Evolutionary conservation across 2,329 filamentous ascomycete species (phyloP), one percentile per base, ranked within the genome.

Genomic region (Aspergillus hortae): DNA sequence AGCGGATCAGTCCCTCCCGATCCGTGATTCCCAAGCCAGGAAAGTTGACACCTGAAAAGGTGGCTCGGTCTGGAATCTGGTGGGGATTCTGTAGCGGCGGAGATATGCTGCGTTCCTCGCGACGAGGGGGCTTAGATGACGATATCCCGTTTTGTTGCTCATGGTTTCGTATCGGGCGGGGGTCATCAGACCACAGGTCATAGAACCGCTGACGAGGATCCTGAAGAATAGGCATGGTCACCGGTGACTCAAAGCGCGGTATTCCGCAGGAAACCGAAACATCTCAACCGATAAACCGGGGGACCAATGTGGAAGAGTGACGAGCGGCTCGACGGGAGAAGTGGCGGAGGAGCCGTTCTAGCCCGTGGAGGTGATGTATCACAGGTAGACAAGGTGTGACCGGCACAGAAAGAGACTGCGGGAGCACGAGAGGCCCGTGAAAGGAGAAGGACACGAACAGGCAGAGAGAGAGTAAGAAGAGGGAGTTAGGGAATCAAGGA

Each of bases 1-100:
- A 82, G 70, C 91, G 83, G 52, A 97, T 96, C 61, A 96, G 76
- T 69, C 92, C 87, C 52, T 84, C 84, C 57, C 92, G 82, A 67
- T 90, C 85, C 53, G 67, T 68, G 14, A 65, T 62, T 55, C 63
- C 62, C 32, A 65, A 44, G 19, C 47, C 63, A 14, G 64, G 49
- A n/a, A 56, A 46, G 45, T 49, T 53, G 21, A 48, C 43, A 33
- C 59, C 51, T 9, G 57, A 51, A 35, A 60, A 53, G 12, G 41
- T 52, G 11, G 46, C 43, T 2, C 56, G 52, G n/a, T 55, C 52
- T 43, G 58, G 46, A 42, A 56, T 46, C 21, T 41, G 44, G 14
- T 54, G 57, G 42, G 45, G 44, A 41, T 59, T 59, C 7, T 56
- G 49, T 32, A 57, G 42, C 19, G 60, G 53, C 25, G 49, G 30